These are phyloP conservation scores for Larix sibirica DNA, from an alignment of 83 land plant species.

Conservation along the genomic window DNA sequence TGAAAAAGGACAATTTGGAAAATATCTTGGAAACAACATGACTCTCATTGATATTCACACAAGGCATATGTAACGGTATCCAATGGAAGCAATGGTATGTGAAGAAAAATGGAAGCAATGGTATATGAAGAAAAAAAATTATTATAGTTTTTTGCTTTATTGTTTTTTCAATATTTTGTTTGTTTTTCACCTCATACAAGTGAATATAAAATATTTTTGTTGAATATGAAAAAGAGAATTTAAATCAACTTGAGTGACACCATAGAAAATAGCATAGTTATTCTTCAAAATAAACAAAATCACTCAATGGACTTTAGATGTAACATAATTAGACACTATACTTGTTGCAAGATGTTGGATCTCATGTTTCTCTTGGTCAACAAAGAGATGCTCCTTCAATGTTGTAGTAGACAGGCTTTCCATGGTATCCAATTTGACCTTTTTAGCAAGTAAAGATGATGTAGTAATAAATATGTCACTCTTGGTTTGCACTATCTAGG, in stretches of 20 bases:
- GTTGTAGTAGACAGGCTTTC: too few species aligned
- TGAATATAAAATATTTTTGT: neutral
- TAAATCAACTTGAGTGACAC: neutral
- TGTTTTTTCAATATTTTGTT: neutral
- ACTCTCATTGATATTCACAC: too few species aligned
- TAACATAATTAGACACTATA: constrained; percentile 47
- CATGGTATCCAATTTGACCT: too few species aligned
- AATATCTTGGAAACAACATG: neutral
- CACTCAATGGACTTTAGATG: constrained; percentile 1
- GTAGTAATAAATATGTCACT: too few species aligned
- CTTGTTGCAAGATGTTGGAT: too few species aligned
- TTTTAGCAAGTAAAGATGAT: too few species aligned
- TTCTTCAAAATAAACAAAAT: neutral
- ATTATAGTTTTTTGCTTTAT: neutral
- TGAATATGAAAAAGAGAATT: neutral
- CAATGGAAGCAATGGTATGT: neutral
- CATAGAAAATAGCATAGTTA: constrained; percentile 4
- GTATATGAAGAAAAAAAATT: neutral
- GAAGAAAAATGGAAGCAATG: neutral
- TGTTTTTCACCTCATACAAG: neutral
- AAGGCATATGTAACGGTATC: neutral
- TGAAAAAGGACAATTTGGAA: neutral
- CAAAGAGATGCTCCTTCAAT: too few species aligned
- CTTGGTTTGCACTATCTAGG: too few species aligned
- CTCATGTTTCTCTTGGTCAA: too few species aligned